Conservation (phyloP, 108 stramenopile genomes). For the Cyclostephanos tholiformis region DNA sequence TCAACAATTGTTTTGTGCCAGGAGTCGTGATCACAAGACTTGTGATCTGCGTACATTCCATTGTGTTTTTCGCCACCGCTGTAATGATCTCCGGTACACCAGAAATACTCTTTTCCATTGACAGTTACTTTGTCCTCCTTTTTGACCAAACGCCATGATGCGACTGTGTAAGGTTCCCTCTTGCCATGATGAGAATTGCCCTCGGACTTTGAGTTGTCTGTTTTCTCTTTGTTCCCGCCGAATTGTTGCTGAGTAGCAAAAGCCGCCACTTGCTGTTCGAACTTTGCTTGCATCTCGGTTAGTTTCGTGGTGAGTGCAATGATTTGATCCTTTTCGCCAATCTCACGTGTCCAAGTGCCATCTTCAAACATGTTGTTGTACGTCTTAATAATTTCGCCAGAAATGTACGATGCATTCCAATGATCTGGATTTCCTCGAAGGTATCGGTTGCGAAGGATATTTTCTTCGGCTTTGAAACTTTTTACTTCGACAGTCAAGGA, state of each 20-base stretch:
- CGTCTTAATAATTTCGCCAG: not conserved
- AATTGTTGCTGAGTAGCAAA: no score
- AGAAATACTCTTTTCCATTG: not conserved
- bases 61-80: not conserved
- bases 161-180: not conserved
- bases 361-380: no score
- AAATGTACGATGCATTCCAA: not conserved
- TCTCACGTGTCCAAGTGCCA: no score
- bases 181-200: not conserved
- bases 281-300: no score
- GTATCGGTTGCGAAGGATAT: not conserved
- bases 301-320: no score
- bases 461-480: not conserved
- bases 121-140: not conserved
- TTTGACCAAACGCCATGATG: not conserved
- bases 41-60: conserved; percentile 3
- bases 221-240: not conserved
- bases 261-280: no score
- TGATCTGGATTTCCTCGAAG: not conserved
- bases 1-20: not conserved
- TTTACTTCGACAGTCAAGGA: no score
- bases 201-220: not conserved
- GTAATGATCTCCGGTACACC: not conserved
- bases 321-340: no score
- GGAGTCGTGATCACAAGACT: not conserved